Evolutionary conservation across 192 early-diverging fungal species (phyloP).

Genomic region (Chytriomyces sp.): DNA sequence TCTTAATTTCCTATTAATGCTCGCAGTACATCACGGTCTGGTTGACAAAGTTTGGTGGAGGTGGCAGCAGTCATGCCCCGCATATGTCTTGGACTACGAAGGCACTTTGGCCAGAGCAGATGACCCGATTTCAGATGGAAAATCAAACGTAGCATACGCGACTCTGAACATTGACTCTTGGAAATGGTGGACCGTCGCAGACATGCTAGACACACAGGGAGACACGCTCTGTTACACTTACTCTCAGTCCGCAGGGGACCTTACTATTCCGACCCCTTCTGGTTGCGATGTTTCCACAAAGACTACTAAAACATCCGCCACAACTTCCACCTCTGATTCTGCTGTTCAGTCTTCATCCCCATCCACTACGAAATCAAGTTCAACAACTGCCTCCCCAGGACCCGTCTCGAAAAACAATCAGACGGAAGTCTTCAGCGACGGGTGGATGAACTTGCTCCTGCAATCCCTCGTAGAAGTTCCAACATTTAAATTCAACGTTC

Average conservation of each 20-base stretch:
- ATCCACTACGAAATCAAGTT: background rate
- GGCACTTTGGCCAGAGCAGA: background rate
- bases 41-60: conserved; percentile 28
- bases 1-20: background rate
- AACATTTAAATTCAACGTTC: background rate
- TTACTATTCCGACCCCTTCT: conserved; percentile 8
- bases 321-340: background rate
- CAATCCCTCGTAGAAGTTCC: background rate
- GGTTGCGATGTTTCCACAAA: background rate
- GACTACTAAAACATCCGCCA: background rate
- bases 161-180: background rate
- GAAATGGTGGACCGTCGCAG: conserved; percentile 2
- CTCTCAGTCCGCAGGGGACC: conserved; percentile 6
- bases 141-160: background rate
- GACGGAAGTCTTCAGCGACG: background rate
- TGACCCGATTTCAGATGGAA: background rate
- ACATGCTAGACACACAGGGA: conserved; percentile 23
- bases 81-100: background rate
- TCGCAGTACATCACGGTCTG: background rate
- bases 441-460: background rate
- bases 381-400: background rate
- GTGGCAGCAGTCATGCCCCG: conserved; percentile 13
- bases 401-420: background rate
- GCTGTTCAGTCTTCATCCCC: background rate
- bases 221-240: conserved; percentile 31